phyloP scores from a whole-genome alignment of 345 rosid genomes.

The Citrus mangshanensis region DNA sequence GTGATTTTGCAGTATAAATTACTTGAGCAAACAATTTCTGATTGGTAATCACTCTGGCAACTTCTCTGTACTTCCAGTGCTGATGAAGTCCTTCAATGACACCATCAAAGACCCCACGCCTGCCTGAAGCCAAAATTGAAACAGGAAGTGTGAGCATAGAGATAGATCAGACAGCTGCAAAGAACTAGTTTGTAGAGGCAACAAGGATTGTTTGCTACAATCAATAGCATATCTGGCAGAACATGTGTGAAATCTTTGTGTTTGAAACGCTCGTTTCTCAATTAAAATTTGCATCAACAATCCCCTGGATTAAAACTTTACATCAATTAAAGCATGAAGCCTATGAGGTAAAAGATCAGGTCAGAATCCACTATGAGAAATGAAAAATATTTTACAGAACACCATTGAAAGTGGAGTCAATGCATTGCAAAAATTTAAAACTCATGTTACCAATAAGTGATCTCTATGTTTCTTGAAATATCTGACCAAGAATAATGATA shows the following conservation, averaged over 20 bases:
- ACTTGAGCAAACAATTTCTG: constrained; percentile 58
- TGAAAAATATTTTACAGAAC: background rate
- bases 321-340: background rate
- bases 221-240: background rate
- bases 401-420: background rate
- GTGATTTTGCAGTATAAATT: constrained; percentile 56
- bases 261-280: background rate
- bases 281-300: background rate
- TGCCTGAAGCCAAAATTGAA: constrained; percentile 43
- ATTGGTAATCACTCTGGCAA: constrained; percentile 72
- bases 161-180: background rate
- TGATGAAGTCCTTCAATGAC: constrained; percentile 85
- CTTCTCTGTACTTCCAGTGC: constrained; percentile 93
- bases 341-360: background rate
- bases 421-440: background rate
- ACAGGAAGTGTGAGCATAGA: constrained; percentile 1
- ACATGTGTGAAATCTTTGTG: background rate
- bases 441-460: background rate
- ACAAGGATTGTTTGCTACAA: background rate
- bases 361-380: background rate
- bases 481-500: background rate
- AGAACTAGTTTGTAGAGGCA: background rate
- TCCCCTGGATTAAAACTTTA: background rate
- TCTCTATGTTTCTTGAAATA: background rate
- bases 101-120: constrained; percentile 84